Base-by-base conservation (phyloP, 73 alveolate genomes). In the Tetrahymena elliotti region DNA sequence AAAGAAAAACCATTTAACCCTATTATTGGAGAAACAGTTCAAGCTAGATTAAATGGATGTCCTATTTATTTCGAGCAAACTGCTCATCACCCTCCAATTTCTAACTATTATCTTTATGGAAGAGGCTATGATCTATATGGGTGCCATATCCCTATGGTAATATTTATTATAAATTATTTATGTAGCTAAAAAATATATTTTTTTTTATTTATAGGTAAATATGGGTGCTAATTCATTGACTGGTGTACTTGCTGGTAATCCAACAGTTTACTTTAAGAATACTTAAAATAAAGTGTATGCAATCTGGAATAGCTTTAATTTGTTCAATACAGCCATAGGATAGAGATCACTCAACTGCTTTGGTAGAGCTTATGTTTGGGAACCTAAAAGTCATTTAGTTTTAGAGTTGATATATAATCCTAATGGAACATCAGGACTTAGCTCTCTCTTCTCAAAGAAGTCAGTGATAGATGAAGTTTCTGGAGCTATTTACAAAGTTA, bases 1-100 rank as follows among this genome's bases (percentile, higher is more conserved):
- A 47, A 47, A 94, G 96, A 94, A 88, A 94, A 94, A 94, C 96
- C 96, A 31, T 94, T 94, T 92, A 94, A 94, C 92, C 96, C 96
- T 8, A 94, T 94, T 47, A 33, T 94, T 35, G 96, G 96, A 34
- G 96, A 94, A 92, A 94, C 96, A 18, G 68, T 94, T 40, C 35
- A 94, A 52, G 96, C 95, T 18, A 94, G 96, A 94, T 52, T 94
- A 27, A 52, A 84, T 20, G 96, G 96, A n/a, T 94, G 96, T 10
- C 96, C 96, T 31, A 88, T 94, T 34, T 94, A 94, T 94, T 88
- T 94, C 11, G 96, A 94, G 31, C 93, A 94, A 93, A 94, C 96
- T 13, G 31, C 88, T 22, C 96, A 94, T 37, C 96, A 94, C 84
- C 96, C 96, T 35, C 96, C 96, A 7, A 84, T 88, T 34, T 94